phyloP scores from a whole-genome alignment of 78 protist genomes.

The Blattamonas nauphoetae region DNA sequence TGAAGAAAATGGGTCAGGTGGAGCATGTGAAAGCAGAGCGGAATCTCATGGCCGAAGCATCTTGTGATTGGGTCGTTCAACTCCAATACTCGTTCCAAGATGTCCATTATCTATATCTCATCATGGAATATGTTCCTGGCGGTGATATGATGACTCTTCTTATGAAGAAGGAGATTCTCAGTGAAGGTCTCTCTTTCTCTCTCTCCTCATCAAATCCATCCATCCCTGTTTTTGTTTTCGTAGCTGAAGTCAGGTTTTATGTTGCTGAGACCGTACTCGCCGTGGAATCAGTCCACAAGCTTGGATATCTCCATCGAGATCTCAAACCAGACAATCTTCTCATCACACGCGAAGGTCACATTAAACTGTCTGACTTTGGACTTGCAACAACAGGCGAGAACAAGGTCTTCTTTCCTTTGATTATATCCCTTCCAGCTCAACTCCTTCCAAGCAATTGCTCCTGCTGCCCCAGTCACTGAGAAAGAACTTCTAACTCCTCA shows the following conservation, averaged over 20 bases:
- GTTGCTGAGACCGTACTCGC: slow-evolving; percentile 61
- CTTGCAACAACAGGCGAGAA: slow-evolving; percentile 40
- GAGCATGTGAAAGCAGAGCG: slow-evolving; percentile 18
- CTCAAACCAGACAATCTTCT: slow-evolving; percentile 84
- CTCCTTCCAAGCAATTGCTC: too few relatives aligned
- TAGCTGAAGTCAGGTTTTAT: slow-evolving; percentile 47
- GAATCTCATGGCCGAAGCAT: background rate
- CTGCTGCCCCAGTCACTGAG: too few relatives aligned
- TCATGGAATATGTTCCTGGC: slow-evolving; percentile 72
- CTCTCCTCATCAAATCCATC: background rate
- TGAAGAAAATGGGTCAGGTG: background rate
- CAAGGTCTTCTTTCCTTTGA: too few relatives aligned
- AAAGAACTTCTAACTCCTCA: too few relatives aligned
- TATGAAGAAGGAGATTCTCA: slow-evolving; percentile 21
- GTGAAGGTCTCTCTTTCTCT: slow-evolving; percentile 26
- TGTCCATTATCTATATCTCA: slow-evolving; percentile 38
- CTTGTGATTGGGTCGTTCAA: slow-evolving; percentile 34
- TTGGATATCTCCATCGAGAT: slow-evolving; percentile 66
- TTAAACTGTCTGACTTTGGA: slow-evolving; percentile 80
- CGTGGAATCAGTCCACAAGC: slow-evolving; percentile 53
- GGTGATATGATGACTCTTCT: slow-evolving; percentile 63
- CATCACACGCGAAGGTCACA: slow-evolving; percentile 59
- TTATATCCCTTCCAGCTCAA: too few relatives aligned
- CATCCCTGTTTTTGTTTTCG: background rate
- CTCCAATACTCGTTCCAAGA: slow-evolving; percentile 60